These are phyloP conservation scores for Pyrenopolyporus hunteri DNA, from an alignment of 495 filamentous ascomycete species.

Conservation along the genomic window DNA sequence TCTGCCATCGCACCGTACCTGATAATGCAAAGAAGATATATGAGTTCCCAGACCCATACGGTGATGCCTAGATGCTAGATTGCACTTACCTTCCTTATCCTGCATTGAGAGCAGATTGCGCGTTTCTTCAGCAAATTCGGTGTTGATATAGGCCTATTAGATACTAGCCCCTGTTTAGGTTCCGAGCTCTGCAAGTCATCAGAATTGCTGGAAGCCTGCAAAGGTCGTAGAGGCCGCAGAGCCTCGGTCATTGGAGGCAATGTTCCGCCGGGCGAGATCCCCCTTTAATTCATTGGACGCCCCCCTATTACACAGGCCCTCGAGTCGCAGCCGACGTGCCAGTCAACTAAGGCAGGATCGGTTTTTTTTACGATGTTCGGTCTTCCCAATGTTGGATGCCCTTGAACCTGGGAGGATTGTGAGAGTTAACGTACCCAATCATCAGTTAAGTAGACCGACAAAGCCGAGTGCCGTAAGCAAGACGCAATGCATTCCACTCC, in stretches of 20 bases:
- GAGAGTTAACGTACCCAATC: slow-evolving; percentile 23
- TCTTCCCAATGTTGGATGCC: slow-evolving; percentile 3
- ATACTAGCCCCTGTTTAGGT: slow-evolving; percentile 2
- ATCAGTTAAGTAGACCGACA: slow-evolving; percentile 22
- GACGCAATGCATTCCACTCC: slow-evolving; percentile 24
- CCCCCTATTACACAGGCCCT: neutral
- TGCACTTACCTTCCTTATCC: slow-evolving; percentile 38
- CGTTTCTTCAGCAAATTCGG: slow-evolving; percentile 26
- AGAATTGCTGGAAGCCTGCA: slow-evolving; percentile 26
- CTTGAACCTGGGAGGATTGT: neutral
- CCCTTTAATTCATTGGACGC: slow-evolving; percentile 10
- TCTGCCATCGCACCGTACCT: slow-evolving; percentile 38
- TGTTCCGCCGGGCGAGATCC: neutral
- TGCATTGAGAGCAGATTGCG: slow-evolving; percentile 37
- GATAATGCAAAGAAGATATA: neutral
- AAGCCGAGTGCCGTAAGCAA: slow-evolving; percentile 29
- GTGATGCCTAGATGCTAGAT: neutral
- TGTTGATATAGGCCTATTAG: slow-evolving; percentile 9
- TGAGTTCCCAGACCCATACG: neutral
- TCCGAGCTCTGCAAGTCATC: slow-evolving; percentile 8
- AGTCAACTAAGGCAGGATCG: too few relatives aligned
- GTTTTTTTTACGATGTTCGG: neutral
- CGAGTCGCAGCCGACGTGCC: neutral
- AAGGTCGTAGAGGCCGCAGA: slow-evolving; percentile 36
- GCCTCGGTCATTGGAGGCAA: slow-evolving; percentile 35